These are phyloP conservation scores for Xylaria digitata DNA, from an alignment of 2,329 filamentous ascomycete genomes.

Conservation along the genomic window DNA sequence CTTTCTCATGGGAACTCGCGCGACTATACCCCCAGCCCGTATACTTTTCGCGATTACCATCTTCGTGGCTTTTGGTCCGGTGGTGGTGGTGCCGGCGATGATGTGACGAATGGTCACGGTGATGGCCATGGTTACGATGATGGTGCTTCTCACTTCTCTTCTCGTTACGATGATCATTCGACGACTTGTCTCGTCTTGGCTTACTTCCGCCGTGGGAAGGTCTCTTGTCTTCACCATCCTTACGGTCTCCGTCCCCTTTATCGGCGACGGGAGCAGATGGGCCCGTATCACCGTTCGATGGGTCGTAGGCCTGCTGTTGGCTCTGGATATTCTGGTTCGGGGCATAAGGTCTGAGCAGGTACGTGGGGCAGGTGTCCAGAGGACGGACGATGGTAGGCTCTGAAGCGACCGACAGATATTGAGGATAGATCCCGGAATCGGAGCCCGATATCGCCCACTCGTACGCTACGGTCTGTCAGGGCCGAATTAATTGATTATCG, in stretches of 20 bases:
- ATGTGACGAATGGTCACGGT: neutral
- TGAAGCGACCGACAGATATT: neutral
- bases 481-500: neutral
- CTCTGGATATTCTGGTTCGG: neutral
- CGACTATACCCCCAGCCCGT: neutral
- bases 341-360: neutral
- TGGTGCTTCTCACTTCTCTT: neutral
- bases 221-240: neutral
- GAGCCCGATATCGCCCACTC: constrained; percentile 18
- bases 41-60: neutral
- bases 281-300: neutral
- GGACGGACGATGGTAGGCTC: neutral
- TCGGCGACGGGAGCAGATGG: neutral
- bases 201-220: neutral
- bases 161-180: neutral
- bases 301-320: neutral
- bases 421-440: constrained; percentile 9
- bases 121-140: neutral
- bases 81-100: neutral
- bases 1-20: neutral
- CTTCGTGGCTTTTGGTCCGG: constrained; percentile 7
- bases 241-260: neutral
- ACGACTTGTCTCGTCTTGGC: constrained; percentile 4
- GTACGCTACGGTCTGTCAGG: constrained; percentile 2
- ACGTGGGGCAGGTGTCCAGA: neutral